Evolutionary conservation across 768 basidiomycete genomes (phyloP), one percentile per base, ranked within the genome.

Genomic region (Tylopilus vinaceipallidus): DNA sequence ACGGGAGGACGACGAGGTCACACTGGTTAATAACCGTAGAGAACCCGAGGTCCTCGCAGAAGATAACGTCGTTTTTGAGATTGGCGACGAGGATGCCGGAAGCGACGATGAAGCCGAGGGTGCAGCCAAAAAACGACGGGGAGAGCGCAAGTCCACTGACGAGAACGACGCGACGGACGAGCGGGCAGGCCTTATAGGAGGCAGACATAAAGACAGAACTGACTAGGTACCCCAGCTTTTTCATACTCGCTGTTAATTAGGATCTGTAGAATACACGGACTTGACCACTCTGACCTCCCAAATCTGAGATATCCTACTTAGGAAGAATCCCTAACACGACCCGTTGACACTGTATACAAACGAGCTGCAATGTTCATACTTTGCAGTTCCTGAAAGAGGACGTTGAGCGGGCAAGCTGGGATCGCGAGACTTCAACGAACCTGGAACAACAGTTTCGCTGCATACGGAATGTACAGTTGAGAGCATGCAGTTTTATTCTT

Each of bases 401-500:
- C 33, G 37, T 12, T 47, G 26, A 52, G 38, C 41, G 34, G 34
- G 20, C 34, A 22, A 53, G 22, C 35, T 24, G 24, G 26, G 24
- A 32, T 17, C 33, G 26, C 36, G 17, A 43, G 41, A 37, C 9
- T 34, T 17, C 13, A 37, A 67, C 76, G 36, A 61, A 84, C 92
- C 82, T 97, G 95, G 86, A 97, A 94, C 38, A 98, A 78, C 47
- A 97, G 71, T 68, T 98, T 97, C 17, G 95, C 95, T 11, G 97
- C 95, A 65, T 99, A 99, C 23, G 97, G 95, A 67, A 95, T 91
- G 60, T 91, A 89, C 6, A 91, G 66, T 58, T 94, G 94, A 43
- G 91, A 92, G 66, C 88, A 88, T 27, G 91, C 91, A 16, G 93
- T 95, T 75, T 95, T 95, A 75, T 97, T 98, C 66, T 94, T 90